phyloP scores from a whole-genome alignment of 257 asterid species.

The Solanum medicagineum region DNA sequence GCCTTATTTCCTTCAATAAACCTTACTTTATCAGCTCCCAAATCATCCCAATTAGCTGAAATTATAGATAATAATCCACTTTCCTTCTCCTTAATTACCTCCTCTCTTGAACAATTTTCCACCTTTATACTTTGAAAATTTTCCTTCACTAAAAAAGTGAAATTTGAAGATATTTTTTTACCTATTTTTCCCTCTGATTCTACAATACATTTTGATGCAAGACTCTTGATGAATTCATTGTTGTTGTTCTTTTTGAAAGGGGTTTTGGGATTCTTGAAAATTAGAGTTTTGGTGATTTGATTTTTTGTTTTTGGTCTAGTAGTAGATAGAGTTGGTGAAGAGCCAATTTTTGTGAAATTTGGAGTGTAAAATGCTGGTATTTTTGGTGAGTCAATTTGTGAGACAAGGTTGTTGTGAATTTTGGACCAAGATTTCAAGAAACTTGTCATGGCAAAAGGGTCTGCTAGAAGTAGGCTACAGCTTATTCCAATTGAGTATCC shows the following conservation, averaged over 20 bases:
- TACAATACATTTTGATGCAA: constrained; percentile 29
- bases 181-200: constrained; percentile 21
- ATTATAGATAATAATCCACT: background rate
- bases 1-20: constrained; percentile 32
- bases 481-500: constrained; percentile 72
- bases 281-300: constrained; percentile 11
- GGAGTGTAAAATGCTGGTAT: constrained; percentile 42
- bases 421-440: constrained; percentile 45
- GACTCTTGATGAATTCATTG: constrained; percentile 10
- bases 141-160: constrained; percentile 19
- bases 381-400: constrained; percentile 13
- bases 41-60: constrained; percentile 27
- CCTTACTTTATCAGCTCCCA: constrained; percentile 18
- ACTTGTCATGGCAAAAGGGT: constrained; percentile 37
- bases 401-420: constrained; percentile 18
- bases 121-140: constrained; percentile 14
- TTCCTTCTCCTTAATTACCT: background rate
- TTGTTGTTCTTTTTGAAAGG: background rate
- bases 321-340: constrained; percentile 12
- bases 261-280: constrained; percentile 18
- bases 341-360: constrained; percentile 3
- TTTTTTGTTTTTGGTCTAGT: constrained; percentile 5
- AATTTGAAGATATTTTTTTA: constrained; percentile 6
- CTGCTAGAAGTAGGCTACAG: constrained; percentile 47
- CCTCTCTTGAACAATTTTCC: constrained; percentile 12